These are phyloP conservation scores for Phialophora tarda DNA, from an alignment of 2,329 filamentous ascomycete genomes.

Conservation along the genomic window DNA sequence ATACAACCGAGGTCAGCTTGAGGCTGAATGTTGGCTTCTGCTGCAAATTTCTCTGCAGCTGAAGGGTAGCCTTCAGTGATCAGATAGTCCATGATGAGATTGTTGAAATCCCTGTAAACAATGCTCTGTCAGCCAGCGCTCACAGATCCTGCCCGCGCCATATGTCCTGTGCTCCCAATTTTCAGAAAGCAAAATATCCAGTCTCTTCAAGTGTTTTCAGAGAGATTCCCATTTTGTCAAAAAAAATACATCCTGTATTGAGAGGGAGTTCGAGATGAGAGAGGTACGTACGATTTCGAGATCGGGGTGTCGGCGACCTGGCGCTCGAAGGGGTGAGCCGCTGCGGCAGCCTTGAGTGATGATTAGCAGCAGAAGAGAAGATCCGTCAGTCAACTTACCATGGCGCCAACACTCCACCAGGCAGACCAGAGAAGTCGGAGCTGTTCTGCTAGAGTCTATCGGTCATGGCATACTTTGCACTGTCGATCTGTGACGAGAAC, in stretches of 20 bases:
- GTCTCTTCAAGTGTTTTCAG: slow-evolving; percentile 92
- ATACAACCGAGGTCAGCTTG: slow-evolving; percentile 76
- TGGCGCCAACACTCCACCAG: slow-evolving; percentile 1
- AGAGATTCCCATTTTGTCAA: slow-evolving; percentile 99
- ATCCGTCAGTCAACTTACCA: slow-evolving; percentile 13
- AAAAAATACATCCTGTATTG: slow-evolving; percentile 74
- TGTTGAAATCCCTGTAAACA: slow-evolving; percentile 81
- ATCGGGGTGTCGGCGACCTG: slow-evolving; percentile 84
- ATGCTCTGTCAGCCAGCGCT: slow-evolving; percentile 39
- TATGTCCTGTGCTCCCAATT: slow-evolving; percentile 24
- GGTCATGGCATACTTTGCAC: slow-evolving; percentile 1
- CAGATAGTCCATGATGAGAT: slow-evolving; percentile 93
- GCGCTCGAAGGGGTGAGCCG: slow-evolving; percentile 68
- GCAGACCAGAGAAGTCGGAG: not conserved
- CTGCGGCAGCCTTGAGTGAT: slow-evolving; percentile 29
- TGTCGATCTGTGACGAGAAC: not conserved
- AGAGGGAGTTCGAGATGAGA: slow-evolving; percentile 42
- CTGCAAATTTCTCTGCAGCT: slow-evolving; percentile 90
- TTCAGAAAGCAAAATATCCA: slow-evolving; percentile 77
- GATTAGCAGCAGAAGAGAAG: slow-evolving; percentile 9
- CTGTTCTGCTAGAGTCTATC: not conserved
- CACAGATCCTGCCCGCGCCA: slow-evolving; percentile 11
- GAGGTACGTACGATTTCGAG: slow-evolving; percentile 78
- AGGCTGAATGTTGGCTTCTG: slow-evolving; percentile 84
- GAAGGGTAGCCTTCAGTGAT: slow-evolving; percentile 94